Percentiles rank a stretch among this genome's conserved stretches.
Conservation (phyloP, 1,284 basidiomycete genomes). For the Puccinia polysora region DNA sequence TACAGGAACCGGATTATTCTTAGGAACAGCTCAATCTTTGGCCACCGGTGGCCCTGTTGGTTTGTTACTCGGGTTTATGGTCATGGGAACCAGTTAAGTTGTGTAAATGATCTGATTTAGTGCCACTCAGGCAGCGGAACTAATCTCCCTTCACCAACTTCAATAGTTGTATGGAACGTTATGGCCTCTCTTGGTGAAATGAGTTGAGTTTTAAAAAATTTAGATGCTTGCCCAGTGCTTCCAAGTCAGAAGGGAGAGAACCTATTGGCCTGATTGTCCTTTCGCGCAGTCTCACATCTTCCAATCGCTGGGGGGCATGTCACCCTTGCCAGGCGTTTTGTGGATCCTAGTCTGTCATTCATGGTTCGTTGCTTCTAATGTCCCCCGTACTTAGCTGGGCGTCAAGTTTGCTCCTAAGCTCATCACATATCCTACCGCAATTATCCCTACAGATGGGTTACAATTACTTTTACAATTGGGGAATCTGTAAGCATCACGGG, state of each 20-base stretch:
- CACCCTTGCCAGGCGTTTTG: conserved; percentile 70
- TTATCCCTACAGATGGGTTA: conserved; percentile 26
- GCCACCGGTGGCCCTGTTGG: conserved; percentile 55
- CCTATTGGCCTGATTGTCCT: conserved; percentile 61
- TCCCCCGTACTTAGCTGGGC: neutral
- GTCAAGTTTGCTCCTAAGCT: neutral
- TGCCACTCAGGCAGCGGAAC: no score
- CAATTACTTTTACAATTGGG: conserved; percentile 53
- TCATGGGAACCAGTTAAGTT: conserved; percentile 21
- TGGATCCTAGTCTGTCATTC: conserved; percentile 67
- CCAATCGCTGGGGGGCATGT: conserved; percentile 67
- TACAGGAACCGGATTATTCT: conserved; percentile 50
- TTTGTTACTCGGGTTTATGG: conserved; percentile 53
- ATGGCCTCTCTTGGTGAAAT: conserved; percentile 57
- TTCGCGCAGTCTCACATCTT: conserved; percentile 50
- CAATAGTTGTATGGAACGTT: conserved; percentile 48
- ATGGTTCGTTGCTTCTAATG: conserved; percentile 47
- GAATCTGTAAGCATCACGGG: neutral
- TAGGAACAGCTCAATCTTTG: conserved; percentile 53
- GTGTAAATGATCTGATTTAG: no score
- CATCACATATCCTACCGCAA: neutral
- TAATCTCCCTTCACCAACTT: conserved; percentile 51
- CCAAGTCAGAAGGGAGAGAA: conserved; percentile 53
- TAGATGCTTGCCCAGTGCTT: conserved; percentile 55
- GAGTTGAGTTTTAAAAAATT: conserved; percentile 54